phyloP scores from a whole-genome alignment of 768 basidiomycete genomes.

The Suillus luteus region DNA sequence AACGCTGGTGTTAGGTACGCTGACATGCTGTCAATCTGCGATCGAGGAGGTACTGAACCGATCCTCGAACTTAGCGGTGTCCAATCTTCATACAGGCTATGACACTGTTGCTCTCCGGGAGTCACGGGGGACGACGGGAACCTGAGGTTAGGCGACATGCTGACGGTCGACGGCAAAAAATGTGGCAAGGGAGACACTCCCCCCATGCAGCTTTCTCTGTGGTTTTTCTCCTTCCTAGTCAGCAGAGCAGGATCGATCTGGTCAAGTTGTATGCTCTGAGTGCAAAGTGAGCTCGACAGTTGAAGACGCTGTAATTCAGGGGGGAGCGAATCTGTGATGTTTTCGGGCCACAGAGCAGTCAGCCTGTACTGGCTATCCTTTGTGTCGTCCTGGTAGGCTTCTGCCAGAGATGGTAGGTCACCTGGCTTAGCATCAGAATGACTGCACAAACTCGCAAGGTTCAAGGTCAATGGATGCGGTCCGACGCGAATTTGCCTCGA shows the following conservation, averaged over 20 bases:
- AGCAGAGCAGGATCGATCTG: conserved; percentile 34
- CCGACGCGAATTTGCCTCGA: not conserved
- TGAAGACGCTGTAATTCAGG: conserved; percentile 24
- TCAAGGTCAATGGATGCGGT: not conserved
- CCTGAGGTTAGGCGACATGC: not conserved
- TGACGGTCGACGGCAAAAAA: too few species aligned
- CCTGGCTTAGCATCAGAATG: conserved; percentile 3
- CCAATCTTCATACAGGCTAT: not conserved
- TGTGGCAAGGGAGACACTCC: not conserved
- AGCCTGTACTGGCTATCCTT: conserved; percentile 18
- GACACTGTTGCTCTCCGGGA: not conserved
- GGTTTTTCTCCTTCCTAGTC: conserved; percentile 14
- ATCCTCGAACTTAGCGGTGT: not conserved
- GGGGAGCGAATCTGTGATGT: conserved; percentile 22
- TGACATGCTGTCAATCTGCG: not conserved
- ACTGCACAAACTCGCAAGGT: not conserved
- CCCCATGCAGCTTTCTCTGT: not conserved
- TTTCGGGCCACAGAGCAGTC: conserved; percentile 10
- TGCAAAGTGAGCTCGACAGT: conserved; percentile 17
- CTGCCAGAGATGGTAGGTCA: conserved; percentile 21
- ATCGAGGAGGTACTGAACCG: not conserved
- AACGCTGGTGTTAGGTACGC: not conserved
- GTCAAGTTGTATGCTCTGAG: conserved; percentile 1
- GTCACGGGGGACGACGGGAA: not conserved
- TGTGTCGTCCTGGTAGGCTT: conserved; percentile 22